Conservation (phyloP, 2,329 filamentous ascomycete genomes). For the Graphiopsis chlorocephala region DNA sequence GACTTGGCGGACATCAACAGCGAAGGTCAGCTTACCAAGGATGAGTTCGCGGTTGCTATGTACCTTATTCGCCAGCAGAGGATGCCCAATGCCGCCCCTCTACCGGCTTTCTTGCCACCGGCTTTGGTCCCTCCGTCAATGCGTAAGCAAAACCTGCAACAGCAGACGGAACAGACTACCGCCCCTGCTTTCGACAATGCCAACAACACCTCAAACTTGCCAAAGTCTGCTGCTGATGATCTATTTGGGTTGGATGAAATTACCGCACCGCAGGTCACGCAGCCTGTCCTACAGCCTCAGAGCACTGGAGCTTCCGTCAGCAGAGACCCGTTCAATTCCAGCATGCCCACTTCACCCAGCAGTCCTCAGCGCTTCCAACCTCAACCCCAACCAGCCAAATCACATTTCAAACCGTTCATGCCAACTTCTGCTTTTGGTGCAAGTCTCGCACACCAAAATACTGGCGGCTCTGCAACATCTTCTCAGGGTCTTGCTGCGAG, state of each 20-base stretch:
- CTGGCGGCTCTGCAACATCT: constrained; percentile 57
- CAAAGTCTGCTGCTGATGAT: constrained; percentile 86
- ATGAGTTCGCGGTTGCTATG: constrained; percentile 97
- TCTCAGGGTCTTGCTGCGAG: constrained; percentile 27
- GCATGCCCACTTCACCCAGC: constrained; percentile 50
- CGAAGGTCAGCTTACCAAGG: constrained; percentile 76
- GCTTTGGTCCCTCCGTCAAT: constrained; percentile 84
- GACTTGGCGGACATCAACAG: constrained; percentile 93
- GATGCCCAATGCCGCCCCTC: constrained; percentile 62
- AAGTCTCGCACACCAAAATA: constrained; percentile 71
- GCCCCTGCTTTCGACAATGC: constrained; percentile 53
- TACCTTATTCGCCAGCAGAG: constrained; percentile 91
- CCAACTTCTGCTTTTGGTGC: constrained; percentile 92
- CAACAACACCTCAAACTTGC: constrained; percentile 45
- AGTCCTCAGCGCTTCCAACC: constrained; percentile 45
- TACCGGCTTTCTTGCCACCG: constrained; percentile 75
- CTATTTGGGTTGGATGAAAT: constrained; percentile 86
- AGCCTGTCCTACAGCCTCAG: constrained; percentile 59
- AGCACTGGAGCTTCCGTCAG: constrained; percentile 69
- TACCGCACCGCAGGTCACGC: constrained; percentile 46
- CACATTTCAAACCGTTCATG: constrained; percentile 80
- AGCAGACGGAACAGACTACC: constrained; percentile 47
- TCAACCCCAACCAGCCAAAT: constrained; percentile 34
- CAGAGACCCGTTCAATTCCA: constrained; percentile 61
- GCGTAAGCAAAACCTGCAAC: constrained; percentile 60